A percentile compares a stretch with the other conserved stretches of the same genome.
Conservation (phyloP, 129 eudicot genomes). For the Flaveria linearis region DNA sequence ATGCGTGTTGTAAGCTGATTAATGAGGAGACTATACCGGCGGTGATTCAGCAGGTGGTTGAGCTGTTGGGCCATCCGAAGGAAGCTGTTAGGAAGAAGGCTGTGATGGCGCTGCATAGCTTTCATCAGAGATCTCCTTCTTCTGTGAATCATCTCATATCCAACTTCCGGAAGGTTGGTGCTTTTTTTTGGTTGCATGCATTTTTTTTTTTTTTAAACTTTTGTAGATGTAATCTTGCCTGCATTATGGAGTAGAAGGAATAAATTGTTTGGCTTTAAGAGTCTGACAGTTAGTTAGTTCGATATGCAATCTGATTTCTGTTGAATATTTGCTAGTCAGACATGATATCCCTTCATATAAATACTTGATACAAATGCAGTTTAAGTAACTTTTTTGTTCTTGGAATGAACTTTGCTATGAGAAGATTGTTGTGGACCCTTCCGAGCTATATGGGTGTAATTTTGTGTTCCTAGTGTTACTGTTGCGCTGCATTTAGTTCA, state of each 20-base stretch:
- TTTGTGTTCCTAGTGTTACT: constrained; percentile 11
- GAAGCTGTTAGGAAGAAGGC: constrained; percentile 99
- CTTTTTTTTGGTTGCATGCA: constrained; percentile 19
- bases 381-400: constrained; percentile 16
- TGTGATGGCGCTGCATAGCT: constrained; percentile 96
- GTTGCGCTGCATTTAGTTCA: constrained; percentile 16
- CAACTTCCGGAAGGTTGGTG: constrained; percentile 78
- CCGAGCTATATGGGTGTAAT: not conserved
- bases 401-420: not conserved
- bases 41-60: constrained; percentile 88
- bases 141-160: constrained; percentile 74
- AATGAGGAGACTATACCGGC: constrained; percentile 99
- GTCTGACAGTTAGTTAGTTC: no score
- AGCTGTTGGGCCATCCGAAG: constrained; percentile 68
- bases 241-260: constrained; percentile 1
- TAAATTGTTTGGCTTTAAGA: not conserved
- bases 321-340: no score
- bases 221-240: not conserved
- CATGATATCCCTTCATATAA: no score
- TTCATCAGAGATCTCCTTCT: constrained; percentile 71
- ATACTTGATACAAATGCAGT: not conserved
- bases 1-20: constrained; percentile 93
- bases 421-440: not conserved
- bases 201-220: not conserved
- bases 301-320: no score